Evolutionary conservation across 2,329 filamentous ascomycete genomes (phyloP).

Genomic region (Simplicillium sp.): DNA sequence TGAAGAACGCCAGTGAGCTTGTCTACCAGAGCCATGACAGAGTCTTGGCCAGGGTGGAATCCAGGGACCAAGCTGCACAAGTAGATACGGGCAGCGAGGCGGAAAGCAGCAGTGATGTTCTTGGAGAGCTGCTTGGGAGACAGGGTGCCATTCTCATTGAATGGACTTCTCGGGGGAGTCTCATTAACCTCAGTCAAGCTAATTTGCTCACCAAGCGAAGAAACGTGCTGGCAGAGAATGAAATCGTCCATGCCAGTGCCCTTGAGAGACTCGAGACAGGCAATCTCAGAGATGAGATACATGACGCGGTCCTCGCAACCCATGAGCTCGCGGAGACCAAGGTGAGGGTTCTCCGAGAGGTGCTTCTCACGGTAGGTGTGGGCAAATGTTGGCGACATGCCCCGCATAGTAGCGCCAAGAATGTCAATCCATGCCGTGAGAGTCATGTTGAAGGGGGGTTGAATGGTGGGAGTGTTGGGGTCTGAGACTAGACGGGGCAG

Average conservation of each 20-base stretch:
- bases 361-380: constrained; percentile 96
- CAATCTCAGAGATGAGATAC: constrained; percentile 96
- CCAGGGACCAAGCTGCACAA: constrained; percentile 92
- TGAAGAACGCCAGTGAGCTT: constrained; percentile 69
- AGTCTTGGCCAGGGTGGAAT: constrained; percentile 65
- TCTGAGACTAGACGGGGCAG: constrained; percentile 60
- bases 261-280: constrained; percentile 87
- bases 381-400: constrained; percentile 76
- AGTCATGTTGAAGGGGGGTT: constrained; percentile 90
- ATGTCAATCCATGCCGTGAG: constrained; percentile 95
- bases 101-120: constrained; percentile 87
- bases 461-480: constrained; percentile 38
- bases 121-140: constrained; percentile 73
- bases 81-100: constrained; percentile 87
- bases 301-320: constrained; percentile 95
- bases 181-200: constrained; percentile 65
- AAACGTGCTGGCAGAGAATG: constrained; percentile 79
- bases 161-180: constrained; percentile 48
- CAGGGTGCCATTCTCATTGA: constrained; percentile 62
- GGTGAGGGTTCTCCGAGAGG: constrained; percentile 53
- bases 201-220: constrained; percentile 79
- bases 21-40: constrained; percentile 67
- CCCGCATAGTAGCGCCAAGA: constrained; percentile 84
- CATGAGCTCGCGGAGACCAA: constrained; percentile 86
- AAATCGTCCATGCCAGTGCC: constrained; percentile 75